phyloP scores from a whole-genome alignment of 768 basidiomycete genomes.

The Coprinopsis sp. region DNA sequence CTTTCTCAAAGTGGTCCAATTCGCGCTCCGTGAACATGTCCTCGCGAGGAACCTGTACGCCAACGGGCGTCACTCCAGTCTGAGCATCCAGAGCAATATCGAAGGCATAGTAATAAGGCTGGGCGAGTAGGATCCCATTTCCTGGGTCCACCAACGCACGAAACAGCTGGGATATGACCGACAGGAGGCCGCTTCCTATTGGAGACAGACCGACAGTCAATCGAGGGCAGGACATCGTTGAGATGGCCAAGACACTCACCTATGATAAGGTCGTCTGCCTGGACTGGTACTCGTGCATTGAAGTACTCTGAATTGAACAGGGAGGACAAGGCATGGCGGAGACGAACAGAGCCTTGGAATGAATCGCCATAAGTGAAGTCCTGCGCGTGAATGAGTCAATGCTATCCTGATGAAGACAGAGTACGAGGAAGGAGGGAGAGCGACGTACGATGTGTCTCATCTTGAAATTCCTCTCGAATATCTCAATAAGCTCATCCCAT shows the following conservation, averaged over 20 bases:
- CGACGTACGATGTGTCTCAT: constrained; percentile 9
- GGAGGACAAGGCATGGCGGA: constrained; percentile 10
- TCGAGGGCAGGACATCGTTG: too few relatives aligned
- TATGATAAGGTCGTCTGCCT: constrained; percentile 11
- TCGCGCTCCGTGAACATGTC: constrained; percentile 14
- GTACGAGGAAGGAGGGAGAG: not conserved
- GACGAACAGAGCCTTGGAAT: constrained; percentile 9
- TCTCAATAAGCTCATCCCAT: constrained; percentile 11
- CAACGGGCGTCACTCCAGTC: constrained; percentile 7
- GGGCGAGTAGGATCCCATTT: constrained; percentile 14
- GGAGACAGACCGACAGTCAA: too few relatives aligned
- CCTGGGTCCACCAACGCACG: constrained; percentile 13
- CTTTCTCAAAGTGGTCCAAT: constrained; percentile 16
- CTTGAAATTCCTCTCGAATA: constrained; percentile 12
- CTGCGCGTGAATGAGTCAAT: constrained; percentile 7
- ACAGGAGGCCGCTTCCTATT: constrained; percentile 12
- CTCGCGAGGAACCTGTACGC: constrained; percentile 4
- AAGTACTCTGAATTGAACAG: constrained; percentile 15
- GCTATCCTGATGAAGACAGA: too few relatives aligned
- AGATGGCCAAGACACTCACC: too few relatives aligned
- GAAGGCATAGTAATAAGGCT: constrained; percentile 19
- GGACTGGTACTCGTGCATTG: constrained; percentile 9
- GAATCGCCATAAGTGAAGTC: constrained; percentile 18
- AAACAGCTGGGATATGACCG: constrained; percentile 11
- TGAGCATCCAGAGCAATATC: constrained; percentile 8